A percentile compares a stretch with the other conserved stretches of the same genome.
These are phyloP conservation scores for Wickerhamomyces strasburgensis DNA, from an alignment of 805 yeast species.

Conservation along the genomic window DNA sequence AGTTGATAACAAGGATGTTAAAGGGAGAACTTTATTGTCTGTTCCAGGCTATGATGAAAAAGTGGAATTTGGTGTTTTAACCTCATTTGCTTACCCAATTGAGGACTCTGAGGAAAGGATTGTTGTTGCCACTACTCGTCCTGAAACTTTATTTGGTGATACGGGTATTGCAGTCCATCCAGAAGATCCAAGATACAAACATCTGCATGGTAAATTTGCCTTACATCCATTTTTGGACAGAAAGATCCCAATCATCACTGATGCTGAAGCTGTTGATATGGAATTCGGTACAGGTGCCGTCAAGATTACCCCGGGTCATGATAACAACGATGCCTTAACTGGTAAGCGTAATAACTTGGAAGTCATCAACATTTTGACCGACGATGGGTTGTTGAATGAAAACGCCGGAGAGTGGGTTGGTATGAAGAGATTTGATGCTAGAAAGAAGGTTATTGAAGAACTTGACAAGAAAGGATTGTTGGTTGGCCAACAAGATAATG, in stretches of 20 bases:
- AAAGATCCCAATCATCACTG: constrained; percentile 82
- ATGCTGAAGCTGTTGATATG: constrained; percentile 95
- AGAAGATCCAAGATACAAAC: constrained; percentile 85
- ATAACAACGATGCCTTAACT: constrained; percentile 91
- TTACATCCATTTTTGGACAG: constrained; percentile 87
- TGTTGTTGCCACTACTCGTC: constrained; percentile 97
- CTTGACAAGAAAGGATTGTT: constrained; percentile 70
- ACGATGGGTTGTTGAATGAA: constrained; percentile 86
- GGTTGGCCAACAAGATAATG: constrained; percentile 86
- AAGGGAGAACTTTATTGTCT: constrained; percentile 72
- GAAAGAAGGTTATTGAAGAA: constrained; percentile 74
- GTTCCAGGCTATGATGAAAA: constrained; percentile 90
- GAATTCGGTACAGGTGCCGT: constrained; percentile 99
- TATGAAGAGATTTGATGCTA: constrained; percentile 90
- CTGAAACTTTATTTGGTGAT: constrained; percentile 97
- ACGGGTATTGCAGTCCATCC: constrained; percentile 98
- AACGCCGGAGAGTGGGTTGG: constrained; percentile 93
- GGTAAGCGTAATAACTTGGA: constrained; percentile 93
- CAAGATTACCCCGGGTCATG: constrained; percentile 98
- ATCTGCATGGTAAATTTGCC: constrained; percentile 90
- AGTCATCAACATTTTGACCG: constrained; percentile 85
- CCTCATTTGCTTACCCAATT: constrained; percentile 91
- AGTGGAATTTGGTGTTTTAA: constrained; percentile 93
- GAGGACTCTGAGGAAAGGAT: constrained; percentile 81
- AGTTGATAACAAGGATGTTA: constrained; percentile 86